These are phyloP conservation scores for Penicillium expansum DNA, from an alignment of 2,329 filamentous ascomycete genomes.

Conservation along the genomic window DNA sequence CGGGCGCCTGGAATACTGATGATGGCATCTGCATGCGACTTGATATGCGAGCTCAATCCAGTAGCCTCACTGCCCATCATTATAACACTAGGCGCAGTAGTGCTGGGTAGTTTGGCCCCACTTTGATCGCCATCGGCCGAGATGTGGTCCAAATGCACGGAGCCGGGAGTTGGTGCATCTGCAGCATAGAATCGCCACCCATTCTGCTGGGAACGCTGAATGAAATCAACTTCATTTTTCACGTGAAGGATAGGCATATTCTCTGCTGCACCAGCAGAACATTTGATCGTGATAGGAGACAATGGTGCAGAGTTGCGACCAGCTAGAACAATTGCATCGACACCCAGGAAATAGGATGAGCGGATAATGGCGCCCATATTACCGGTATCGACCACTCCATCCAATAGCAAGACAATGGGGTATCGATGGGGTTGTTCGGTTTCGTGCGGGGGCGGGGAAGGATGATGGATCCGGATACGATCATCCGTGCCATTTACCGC, in stretches of 20 bases:
- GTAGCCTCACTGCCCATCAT: slow-evolving; percentile 80
- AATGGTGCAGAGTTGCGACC: slow-evolving; percentile 70
- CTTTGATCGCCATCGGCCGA: slow-evolving; percentile 31
- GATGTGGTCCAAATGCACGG: slow-evolving; percentile 22
- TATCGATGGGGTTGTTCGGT: slow-evolving; percentile 25
- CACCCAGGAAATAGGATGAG: slow-evolving; percentile 85
- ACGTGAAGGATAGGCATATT: slow-evolving; percentile 71
- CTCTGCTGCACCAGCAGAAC: slow-evolving; percentile 84
- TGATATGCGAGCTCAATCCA: slow-evolving; percentile 65
- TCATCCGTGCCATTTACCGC: slow-evolving; percentile 66
- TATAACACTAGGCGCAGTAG: slow-evolving; percentile 66
- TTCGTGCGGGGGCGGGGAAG: slow-evolving; percentile 6
- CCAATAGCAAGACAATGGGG: slow-evolving; percentile 45
- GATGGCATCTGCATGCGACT: slow-evolving; percentile 62
- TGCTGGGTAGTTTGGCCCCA: slow-evolving; percentile 46
- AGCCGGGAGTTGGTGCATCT: slow-evolving; percentile 45
- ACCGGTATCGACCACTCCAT: slow-evolving; percentile 69
- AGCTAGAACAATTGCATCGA: slow-evolving; percentile 77
- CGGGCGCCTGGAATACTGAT: slow-evolving; percentile 61
- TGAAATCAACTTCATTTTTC: slow-evolving; percentile 64
- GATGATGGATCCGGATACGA: slow-evolving; percentile 44
- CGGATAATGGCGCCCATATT: slow-evolving; percentile 89
- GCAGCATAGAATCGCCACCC: slow-evolving; percentile 87
- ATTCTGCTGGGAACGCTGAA: slow-evolving; percentile 62
- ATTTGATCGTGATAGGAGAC: slow-evolving; percentile 76